phyloP scores from a whole-genome alignment of 805 yeast genomes.

The Candida ipomoeae region DNA sequence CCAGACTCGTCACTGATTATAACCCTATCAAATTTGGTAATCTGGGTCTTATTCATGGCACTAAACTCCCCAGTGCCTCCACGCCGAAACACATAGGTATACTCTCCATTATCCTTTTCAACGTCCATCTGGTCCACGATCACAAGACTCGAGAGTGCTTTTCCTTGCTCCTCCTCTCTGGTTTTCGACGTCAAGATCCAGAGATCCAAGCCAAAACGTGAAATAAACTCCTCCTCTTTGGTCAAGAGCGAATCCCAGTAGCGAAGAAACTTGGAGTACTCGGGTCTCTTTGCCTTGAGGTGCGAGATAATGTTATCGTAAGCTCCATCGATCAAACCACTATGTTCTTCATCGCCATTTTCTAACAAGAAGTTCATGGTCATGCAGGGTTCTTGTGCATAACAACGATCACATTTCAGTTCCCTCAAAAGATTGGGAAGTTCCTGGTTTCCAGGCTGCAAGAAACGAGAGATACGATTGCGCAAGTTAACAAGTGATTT shows the following conservation, averaged over 20 bases:
- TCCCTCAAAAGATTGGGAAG: constrained; percentile 53
- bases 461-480: constrained; percentile 59
- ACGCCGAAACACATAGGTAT: constrained; percentile 44
- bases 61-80: constrained; percentile 21
- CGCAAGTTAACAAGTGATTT: constrained; percentile 67
- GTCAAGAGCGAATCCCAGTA: constrained; percentile 74
- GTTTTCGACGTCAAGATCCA: constrained; percentile 59
- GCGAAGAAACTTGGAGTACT: constrained; percentile 53
- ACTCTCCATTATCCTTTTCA: constrained; percentile 22
- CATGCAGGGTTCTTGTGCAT: constrained; percentile 57
- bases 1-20: constrained; percentile 78
- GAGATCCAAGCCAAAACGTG: constrained; percentile 53
- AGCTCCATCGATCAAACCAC: constrained; percentile 48
- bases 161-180: constrained; percentile 59
- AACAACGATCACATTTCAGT: constrained; percentile 61
- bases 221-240: constrained; percentile 63
- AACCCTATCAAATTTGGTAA: constrained; percentile 57
- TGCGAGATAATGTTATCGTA: constrained; percentile 51
- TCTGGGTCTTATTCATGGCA: constrained; percentile 40
- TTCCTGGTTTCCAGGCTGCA: constrained; percentile 46
- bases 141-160: constrained; percentile 49
- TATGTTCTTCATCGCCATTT: constrained; percentile 48
- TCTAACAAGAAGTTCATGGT: constrained; percentile 57
- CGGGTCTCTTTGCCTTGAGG: constrained; percentile 30
- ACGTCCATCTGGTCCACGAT: constrained; percentile 30